Evolutionary conservation across 2,329 filamentous ascomycete genomes (phyloP).

Genomic region (Aspergillus carbonarius): DNA sequence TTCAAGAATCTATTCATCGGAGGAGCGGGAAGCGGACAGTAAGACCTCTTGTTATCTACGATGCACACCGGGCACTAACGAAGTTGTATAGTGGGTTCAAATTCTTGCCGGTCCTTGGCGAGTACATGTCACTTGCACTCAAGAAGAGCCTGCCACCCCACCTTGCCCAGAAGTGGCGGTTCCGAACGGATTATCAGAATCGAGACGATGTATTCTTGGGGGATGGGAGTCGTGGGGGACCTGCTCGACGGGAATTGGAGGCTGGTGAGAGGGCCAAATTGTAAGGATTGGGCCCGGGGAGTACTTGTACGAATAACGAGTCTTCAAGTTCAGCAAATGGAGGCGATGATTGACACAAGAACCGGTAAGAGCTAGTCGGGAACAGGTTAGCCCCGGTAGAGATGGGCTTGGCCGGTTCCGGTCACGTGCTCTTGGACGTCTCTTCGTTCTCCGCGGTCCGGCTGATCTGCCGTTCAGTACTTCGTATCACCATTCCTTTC

Average conservation of each 20-base stretch:
- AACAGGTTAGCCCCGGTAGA: too few species aligned
- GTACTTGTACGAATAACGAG: too few species aligned
- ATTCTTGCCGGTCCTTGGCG: conserved; percentile 64
- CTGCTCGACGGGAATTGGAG: conserved; percentile 6
- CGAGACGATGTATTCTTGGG: conserved; percentile 13
- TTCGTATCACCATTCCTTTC: background rate
- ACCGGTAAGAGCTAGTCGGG: too few species aligned
- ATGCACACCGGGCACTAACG: background rate
- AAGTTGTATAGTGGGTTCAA: conserved; percentile 56
- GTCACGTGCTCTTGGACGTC: too few species aligned
- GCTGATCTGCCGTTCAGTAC: too few species aligned
- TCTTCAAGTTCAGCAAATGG: too few species aligned
- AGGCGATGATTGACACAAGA: too few species aligned
- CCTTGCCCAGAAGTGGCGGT: conserved; percentile 20
- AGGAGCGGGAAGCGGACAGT: conserved; percentile 14
- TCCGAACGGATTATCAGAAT: conserved; percentile 10
- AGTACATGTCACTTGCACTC: conserved; percentile 46
- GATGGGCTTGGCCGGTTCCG: too few species aligned
- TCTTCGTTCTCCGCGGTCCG: too few species aligned
- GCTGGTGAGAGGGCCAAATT: conserved; percentile 5
- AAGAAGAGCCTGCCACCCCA: conserved; percentile 2
- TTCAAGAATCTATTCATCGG: conserved; percentile 23
- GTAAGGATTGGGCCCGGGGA: background rate
- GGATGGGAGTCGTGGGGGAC: conserved; percentile 22
- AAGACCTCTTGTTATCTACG: background rate